Percentiles rank a stretch among this genome's conserved stretches.
phyloP scores from a whole-genome alignment of 164 flowering plant genomes.

The Aristolochia californica region DNA sequence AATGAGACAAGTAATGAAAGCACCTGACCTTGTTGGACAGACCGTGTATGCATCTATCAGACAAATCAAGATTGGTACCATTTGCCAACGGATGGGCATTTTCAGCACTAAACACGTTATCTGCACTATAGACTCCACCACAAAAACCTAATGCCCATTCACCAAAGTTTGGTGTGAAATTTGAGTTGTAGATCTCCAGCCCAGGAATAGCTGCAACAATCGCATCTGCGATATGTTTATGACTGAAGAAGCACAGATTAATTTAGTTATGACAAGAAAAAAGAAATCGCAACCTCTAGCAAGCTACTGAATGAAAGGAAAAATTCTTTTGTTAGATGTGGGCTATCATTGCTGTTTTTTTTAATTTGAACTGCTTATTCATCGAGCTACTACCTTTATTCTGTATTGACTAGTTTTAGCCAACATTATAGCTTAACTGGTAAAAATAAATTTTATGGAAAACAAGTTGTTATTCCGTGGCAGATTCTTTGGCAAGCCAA shows the following conservation, averaged over 20 bases:
- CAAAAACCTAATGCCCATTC: constrained; percentile 91
- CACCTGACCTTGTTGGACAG: constrained; percentile 49
- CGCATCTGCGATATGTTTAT: constrained; percentile 26
- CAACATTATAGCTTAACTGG: too few relatives aligned
- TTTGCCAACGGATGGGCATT: constrained; percentile 27
- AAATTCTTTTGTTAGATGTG: too few relatives aligned
- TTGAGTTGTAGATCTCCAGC: constrained; percentile 75
- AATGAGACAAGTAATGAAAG: neutral
- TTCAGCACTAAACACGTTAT: constrained; percentile 31
- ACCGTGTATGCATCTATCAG: constrained; percentile 58
- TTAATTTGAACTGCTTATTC: too few relatives aligned
- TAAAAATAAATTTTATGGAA: too few relatives aligned
- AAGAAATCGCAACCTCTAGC: neutral
- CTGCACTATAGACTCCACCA: constrained; percentile 63
- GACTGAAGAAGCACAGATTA: constrained; percentile 30
- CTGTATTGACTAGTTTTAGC: too few relatives aligned
- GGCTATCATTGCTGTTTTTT: too few relatives aligned
- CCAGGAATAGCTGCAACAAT: constrained; percentile 43
- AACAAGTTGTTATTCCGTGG: too few relatives aligned
- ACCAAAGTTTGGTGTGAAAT: constrained; percentile 54
- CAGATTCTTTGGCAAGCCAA: too few relatives aligned
- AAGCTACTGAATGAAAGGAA: neutral
- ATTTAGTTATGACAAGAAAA: constrained; percentile 9
- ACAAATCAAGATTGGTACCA: constrained; percentile 70
- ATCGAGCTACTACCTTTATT: too few relatives aligned